These are phyloP conservation scores for Serendipita sp. DNA, from an alignment of 768 basidiomycete species.

Conservation along the genomic window DNA sequence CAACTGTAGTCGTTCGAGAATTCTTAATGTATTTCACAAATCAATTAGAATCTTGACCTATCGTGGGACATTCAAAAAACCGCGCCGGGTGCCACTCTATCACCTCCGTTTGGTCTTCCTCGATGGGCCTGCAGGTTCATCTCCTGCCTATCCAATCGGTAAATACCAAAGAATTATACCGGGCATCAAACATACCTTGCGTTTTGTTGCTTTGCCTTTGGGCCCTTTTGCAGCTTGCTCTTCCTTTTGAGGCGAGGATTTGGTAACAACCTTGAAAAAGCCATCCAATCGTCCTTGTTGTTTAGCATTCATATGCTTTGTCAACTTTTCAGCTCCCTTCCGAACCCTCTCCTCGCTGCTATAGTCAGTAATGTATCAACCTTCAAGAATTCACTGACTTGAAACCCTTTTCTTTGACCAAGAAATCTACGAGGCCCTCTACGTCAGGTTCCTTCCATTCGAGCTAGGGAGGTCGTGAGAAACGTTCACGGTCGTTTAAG, in stretches of 20 bases:
- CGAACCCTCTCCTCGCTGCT: conserved; percentile 88
- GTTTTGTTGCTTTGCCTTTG: conserved; percentile 26
- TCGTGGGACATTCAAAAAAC: neutral
- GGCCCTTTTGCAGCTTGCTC: conserved; percentile 14
- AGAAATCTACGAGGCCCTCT: conserved; percentile 83
- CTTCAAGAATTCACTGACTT: conserved; percentile 39
- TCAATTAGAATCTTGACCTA: neutral
- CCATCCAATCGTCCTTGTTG: conserved; percentile 95
- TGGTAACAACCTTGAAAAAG: conserved; percentile 71
- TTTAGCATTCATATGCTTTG: conserved; percentile 72
- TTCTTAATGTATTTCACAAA: neutral
- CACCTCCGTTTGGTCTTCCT: conserved; percentile 8
- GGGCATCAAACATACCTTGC: conserved; percentile 30
- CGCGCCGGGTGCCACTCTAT: neutral
- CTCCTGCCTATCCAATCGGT: conserved; percentile 17
- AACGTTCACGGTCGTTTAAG: neutral
- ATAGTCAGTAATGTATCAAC: neutral
- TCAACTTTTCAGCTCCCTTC: conserved; percentile 85
- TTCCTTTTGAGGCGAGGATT: conserved; percentile 34
- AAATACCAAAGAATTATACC: neutral
- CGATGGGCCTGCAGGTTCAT: conserved; percentile 10
- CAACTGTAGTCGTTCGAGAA: neutral
- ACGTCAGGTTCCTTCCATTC: conserved; percentile 91
- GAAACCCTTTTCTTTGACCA: conserved; percentile 93
- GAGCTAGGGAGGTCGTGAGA: conserved; percentile 33